These are phyloP conservation scores for Colletotrichum paranaense DNA, from an alignment of 2,329 filamentous ascomycete species.

Conservation along the genomic window DNA sequence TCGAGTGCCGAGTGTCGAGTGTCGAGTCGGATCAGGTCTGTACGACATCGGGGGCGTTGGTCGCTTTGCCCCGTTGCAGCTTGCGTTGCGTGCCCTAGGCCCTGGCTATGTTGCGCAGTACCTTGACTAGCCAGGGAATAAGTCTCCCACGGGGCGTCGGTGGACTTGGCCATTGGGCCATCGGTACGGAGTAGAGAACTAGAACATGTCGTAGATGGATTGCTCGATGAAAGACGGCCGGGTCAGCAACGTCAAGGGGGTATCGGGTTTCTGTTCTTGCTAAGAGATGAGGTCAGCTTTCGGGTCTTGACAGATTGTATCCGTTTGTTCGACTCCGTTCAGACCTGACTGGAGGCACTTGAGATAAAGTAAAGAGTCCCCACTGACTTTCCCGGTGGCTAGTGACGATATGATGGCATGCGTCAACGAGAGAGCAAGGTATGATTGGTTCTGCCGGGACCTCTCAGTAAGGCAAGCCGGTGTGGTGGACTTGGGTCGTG, in stretches of 20 bases:
- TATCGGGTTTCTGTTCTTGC: not conserved
- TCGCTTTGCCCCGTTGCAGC: not conserved
- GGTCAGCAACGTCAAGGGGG: not conserved
- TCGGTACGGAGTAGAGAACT: not conserved
- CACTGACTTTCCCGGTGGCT: conserved; percentile 7
- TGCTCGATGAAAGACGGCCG: not conserved
- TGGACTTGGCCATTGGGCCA: not conserved
- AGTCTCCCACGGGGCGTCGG: not conserved
- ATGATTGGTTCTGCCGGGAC: not conserved
- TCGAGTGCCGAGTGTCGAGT: not conserved
- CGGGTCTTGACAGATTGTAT: not conserved
- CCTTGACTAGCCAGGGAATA: not conserved
- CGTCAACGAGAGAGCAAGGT: conserved; percentile 4
- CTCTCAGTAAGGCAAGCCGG: not conserved
- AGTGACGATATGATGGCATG: conserved; percentile 31
- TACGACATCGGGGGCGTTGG: not conserved
- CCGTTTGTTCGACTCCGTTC: no score
- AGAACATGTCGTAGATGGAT: not conserved
- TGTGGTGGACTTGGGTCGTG: no score
- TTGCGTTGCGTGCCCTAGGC: not conserved
- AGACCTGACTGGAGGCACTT: not conserved
- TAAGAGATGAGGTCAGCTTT: not conserved
- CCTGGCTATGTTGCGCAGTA: not conserved
- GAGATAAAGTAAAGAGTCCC: not conserved
- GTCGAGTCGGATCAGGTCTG: not conserved